Evolutionary conservation across 2,329 filamentous ascomycete species (phyloP).

Genomic region (Penicillium sclerotiorum): DNA sequence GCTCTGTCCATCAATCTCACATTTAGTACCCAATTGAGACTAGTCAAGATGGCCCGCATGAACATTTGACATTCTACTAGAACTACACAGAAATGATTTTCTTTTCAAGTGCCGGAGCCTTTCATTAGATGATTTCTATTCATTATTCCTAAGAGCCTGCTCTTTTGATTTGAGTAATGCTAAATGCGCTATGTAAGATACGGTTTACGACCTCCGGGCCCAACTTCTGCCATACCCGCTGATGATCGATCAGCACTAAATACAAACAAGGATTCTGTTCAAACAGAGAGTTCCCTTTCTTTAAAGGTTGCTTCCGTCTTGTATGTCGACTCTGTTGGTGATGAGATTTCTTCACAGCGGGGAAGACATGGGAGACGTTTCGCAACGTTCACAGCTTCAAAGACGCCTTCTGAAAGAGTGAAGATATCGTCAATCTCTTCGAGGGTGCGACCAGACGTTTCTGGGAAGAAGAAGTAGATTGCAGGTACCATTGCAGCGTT

Average conservation of each 20-base stretch:
- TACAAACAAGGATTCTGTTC: background rate
- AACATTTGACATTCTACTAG: too few species aligned
- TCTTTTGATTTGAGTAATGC: too few species aligned
- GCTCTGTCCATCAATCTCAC: background rate
- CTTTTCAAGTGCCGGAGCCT: too few species aligned
- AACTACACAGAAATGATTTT: too few species aligned
- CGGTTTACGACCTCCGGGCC: background rate
- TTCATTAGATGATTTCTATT: too few species aligned
- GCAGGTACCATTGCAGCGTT: constrained; percentile 21
- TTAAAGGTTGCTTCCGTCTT: background rate
- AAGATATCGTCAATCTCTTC: constrained; percentile 29
- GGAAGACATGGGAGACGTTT: constrained; percentile 1
- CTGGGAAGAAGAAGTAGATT: constrained; percentile 24
- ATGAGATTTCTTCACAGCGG: background rate
- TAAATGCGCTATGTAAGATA: too few species aligned
- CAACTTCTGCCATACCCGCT: background rate
- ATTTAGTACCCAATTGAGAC: background rate
- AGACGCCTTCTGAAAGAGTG: constrained; percentile 5
- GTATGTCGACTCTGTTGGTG: background rate
- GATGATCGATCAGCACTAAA: background rate
- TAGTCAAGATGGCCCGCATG: too few species aligned
- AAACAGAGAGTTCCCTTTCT: constrained; percentile 2
- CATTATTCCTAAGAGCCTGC: too few species aligned
- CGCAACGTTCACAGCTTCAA: constrained; percentile 21
- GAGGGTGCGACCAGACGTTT: constrained; percentile 25